phyloP scores from a whole-genome alignment of 2,329 filamentous ascomycete species.

The Nannizzia gypsea region DNA sequence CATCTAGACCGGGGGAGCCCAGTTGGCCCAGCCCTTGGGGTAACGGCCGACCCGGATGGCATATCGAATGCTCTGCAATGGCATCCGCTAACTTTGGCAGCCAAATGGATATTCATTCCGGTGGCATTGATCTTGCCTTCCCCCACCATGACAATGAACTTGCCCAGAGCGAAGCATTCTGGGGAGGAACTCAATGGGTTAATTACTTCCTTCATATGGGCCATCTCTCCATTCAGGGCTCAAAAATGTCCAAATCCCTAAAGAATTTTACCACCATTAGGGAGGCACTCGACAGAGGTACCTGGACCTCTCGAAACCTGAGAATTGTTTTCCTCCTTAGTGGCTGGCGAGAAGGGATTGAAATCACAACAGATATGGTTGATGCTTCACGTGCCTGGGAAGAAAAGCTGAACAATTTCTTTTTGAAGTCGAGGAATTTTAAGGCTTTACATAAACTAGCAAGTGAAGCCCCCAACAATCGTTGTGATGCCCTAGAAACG shows the following conservation, averaged over 20 bases:
- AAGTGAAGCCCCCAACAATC: constrained; percentile 4
- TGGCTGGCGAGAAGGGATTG: constrained; percentile 79
- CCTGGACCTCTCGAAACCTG: constrained; percentile 68
- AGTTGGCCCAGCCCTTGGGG: constrained; percentile 85
- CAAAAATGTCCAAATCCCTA: constrained; percentile 89
- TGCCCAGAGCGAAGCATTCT: constrained; percentile 78
- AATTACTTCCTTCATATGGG: constrained; percentile 97
- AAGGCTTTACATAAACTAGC: constrained; percentile 17
- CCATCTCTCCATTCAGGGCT: constrained; percentile 75
- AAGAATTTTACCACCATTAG: constrained; percentile 95
- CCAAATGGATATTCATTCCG: constrained; percentile 83
- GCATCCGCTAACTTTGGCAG: constrained; percentile 75
- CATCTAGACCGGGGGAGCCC: constrained; percentile 49
- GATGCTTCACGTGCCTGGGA: constrained; percentile 68
- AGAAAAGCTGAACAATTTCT: constrained; percentile 60
- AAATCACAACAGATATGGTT: constrained; percentile 75
- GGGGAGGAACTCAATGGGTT: constrained; percentile 60
- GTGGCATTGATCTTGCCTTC: constrained; percentile 81
- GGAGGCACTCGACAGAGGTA: constrained; percentile 56
- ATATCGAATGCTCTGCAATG: constrained; percentile 96
- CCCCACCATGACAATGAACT: constrained; percentile 90
- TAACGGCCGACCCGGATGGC: constrained; percentile 79
- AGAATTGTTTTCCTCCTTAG: constrained; percentile 83
- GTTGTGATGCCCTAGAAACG: constrained; percentile 28
- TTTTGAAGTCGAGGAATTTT: constrained; percentile 46